A percentile compares a stretch with the other conserved stretches of the same genome.
Evolutionary conservation across 129 eudicot species (phyloP).

Genomic region (carrot (Daucus carota)): DH1_v3.0 NC_030388.2:3354001-3354500

Average conservation of each 20-base stretch:
- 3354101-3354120: constrained; percentile 42
- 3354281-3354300: constrained; percentile 55
- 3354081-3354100: constrained; percentile 35
- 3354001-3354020: constrained; percentile 80
- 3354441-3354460: not conserved
- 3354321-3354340: not conserved
- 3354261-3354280: constrained; percentile 23
- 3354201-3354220: constrained; percentile 63
- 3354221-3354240: constrained; percentile 37
- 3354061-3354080: constrained; percentile 44
- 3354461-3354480: not conserved
- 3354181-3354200: constrained; percentile 59
- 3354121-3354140: constrained; percentile 43
- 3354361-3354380: not conserved
- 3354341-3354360: not conserved
- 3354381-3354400: not conserved
- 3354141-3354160: constrained; percentile 47
- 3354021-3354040: constrained; percentile 50
- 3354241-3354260: constrained; percentile 2
- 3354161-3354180: constrained; percentile 78
- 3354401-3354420: not conserved
- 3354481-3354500: not conserved
- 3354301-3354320: constrained; percentile 19
- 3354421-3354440: not conserved
- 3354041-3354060: constrained; percentile 58